Evolutionary conservation across 78 protist species (phyloP).

Genomic region (Planoprotostelium fungivorum): DNA sequence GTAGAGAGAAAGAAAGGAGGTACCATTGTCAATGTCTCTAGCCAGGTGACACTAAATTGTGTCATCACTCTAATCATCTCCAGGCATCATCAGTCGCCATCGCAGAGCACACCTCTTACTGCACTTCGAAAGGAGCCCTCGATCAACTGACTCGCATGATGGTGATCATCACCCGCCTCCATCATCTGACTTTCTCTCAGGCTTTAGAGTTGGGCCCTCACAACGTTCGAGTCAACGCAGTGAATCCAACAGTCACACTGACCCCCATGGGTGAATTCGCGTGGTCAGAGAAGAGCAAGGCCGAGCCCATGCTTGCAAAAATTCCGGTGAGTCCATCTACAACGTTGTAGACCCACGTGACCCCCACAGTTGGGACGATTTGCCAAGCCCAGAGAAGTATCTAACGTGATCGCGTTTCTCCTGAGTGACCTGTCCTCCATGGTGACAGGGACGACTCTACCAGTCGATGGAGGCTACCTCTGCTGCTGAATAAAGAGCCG

Average conservation of each 20-base stretch:
- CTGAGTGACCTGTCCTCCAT: conserved; percentile 11
- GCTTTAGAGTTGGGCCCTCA: conserved; percentile 10
- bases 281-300: conserved; percentile 11
- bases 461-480: conserved; percentile 35
- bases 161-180: neutral
- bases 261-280: conserved; percentile 9
- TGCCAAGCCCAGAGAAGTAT: neutral
- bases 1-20: neutral
- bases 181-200: neutral
- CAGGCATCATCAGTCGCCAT: neutral
- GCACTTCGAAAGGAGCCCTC: conserved; percentile 9
- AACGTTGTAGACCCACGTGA: too few species aligned
- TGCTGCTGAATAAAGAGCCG: neutral
- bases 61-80: too few species aligned
- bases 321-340: neutral
- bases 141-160: conserved; percentile 17
- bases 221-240: conserved; percentile 8
- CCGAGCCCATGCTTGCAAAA: neutral
- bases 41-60: neutral
- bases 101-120: conserved; percentile 16
- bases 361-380: neutral
- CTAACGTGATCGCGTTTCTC: neutral
- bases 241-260: conserved; percentile 16
- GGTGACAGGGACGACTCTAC: conserved; percentile 15
- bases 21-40: neutral